A percentile compares a stretch with the other conserved stretches of the same genome.
Conservation (phyloP, 1,284 basidiomycete species). For the Phylloporus gajari region DNA sequence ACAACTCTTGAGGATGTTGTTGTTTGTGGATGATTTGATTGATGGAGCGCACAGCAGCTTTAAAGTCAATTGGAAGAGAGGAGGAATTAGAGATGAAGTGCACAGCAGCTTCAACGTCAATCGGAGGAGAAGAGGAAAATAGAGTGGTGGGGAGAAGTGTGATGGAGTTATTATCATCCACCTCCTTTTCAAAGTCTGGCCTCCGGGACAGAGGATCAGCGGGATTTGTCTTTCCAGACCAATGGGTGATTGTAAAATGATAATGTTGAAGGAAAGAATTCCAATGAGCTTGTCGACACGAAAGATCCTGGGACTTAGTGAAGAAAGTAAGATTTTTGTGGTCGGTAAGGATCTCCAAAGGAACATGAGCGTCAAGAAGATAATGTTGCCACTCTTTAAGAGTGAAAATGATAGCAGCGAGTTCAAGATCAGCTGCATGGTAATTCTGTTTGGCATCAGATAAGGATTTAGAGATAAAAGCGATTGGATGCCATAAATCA, state of each 20-base stretch:
- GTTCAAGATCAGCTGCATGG: neutral
- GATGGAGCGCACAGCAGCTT: neutral
- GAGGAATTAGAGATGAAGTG: too few species aligned
- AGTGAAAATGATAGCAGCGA: neutral
- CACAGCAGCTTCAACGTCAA: too few species aligned
- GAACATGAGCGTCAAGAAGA: neutral
- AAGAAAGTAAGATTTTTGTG: neutral
- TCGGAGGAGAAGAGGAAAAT: too few species aligned
- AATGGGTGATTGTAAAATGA: neutral
- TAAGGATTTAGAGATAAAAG: neutral
- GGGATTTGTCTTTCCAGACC: neutral
- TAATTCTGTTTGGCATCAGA: neutral
- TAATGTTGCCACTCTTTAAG: neutral
- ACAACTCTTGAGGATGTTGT: neutral
- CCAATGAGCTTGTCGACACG: neutral
- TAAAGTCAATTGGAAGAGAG: too few species aligned
- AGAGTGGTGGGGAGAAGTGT: neutral
- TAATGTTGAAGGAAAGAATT: neutral
- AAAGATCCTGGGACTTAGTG: neutral
- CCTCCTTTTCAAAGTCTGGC: conserved; percentile 1
- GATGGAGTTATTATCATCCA: conserved; percentile 38
- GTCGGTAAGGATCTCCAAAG: neutral
- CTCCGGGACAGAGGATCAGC: neutral
- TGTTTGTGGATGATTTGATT: neutral
- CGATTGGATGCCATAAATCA: too few species aligned